Conservation (phyloP, 1,284 basidiomycete genomes). For the Anthracocystis setariae region DNA sequence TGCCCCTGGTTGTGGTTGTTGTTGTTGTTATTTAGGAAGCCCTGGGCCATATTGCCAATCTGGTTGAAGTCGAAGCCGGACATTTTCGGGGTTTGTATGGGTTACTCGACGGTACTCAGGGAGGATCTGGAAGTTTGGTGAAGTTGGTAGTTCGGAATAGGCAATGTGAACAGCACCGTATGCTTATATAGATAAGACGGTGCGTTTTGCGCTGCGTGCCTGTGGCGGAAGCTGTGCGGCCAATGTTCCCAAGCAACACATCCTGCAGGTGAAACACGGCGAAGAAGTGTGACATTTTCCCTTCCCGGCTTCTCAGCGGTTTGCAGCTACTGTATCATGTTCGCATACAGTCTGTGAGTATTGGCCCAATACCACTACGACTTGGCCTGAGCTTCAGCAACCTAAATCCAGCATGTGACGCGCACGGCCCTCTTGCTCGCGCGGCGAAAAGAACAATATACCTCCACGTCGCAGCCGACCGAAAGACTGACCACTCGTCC, state of each 20-base stretch:
- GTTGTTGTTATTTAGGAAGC: slow-evolving; percentile 42
- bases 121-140: too few species aligned
- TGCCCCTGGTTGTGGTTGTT: slow-evolving; percentile 23
- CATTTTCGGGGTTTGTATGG: slow-evolving; percentile 11
- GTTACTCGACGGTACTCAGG: neutral
- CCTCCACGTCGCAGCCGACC: too few species aligned
- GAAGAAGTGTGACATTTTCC: slow-evolving; percentile 18
- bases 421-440: neutral
- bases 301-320: neutral
- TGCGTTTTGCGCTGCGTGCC: too few species aligned
- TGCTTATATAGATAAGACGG: too few species aligned
- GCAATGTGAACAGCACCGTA: too few species aligned
- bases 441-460: too few species aligned
- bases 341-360: too few species aligned
- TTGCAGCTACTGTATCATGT: slow-evolving; percentile 8
- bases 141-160: too few species aligned
- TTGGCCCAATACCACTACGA: neutral
- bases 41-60: slow-evolving; percentile 42
- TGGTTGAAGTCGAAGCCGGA: slow-evolving; percentile 45
- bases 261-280: slow-evolving; percentile 14
- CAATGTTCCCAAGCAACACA: slow-evolving; percentile 17
- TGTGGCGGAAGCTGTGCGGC: neutral
- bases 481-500: too few species aligned
- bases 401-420: neutral
- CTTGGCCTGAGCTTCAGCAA: neutral